Evolutionary conservation across 2,329 filamentous ascomycete species (phyloP), one percentile per base, ranked within the genome.

Genomic region (Coniochaeta prunicola): DNA sequence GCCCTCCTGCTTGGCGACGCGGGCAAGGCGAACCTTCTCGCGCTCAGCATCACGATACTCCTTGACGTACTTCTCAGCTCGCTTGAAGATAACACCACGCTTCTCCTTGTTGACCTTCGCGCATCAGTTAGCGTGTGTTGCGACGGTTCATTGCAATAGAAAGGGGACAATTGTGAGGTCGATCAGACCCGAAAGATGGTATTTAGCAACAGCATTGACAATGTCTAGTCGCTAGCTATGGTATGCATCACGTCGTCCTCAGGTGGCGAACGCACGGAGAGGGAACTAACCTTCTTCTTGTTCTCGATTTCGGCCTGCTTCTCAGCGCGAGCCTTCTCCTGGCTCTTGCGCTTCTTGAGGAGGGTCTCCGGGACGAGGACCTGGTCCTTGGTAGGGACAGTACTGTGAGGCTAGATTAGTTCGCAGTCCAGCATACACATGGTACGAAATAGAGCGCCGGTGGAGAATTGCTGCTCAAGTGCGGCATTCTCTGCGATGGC

Each of bases 141-240:
- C 33, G 73, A 80, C 65, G 80, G 74, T 8, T 45, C 24, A 3
- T 9, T 33, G 30, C 31, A 55, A 34, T 10, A 13, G 10, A 38
- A 40, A n/a, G n/a, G n/a, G n/a, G n/a, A n/a, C n/a, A n/a, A n/a
- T n/a, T n/a, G n/a, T 33, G 26, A 38, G 61, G 58, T 67, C 61
- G 65, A 76, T 97, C 94, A 97, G 92, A 91, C 92, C 93, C 92
- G 92, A 96, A 96, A 96, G 92, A 96, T 96, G 91, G 91, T 96
- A 91, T 84, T 83, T 84, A 84, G 90, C 91, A 92, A 97, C 93
- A 96, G 83, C 94, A 99, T 96, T 76, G 94, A 93, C 90, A 50
- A 76, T 80, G 90, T 90, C 94, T 99, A 97, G 93, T 93, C 90
- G 91, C 89, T 80, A 79, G 80, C 78, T 85, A 82, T 90, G 84